phyloP scores from a whole-genome alignment of 768 basidiomycete genomes.

The Calocera viscosa region DNA sequence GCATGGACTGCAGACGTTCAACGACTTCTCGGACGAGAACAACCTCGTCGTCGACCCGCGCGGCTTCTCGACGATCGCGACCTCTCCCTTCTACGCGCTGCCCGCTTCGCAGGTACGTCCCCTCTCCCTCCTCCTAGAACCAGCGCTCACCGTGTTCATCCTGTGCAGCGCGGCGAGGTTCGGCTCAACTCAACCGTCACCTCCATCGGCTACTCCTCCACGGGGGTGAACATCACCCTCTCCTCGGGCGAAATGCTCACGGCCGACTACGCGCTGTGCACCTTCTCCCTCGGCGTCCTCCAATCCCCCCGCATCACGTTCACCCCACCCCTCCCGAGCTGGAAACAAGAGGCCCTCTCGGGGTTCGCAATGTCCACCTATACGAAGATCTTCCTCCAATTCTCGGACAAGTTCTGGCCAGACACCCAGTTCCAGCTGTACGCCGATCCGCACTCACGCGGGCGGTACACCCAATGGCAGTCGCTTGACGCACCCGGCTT shows the following conservation, averaged over 20 bases:
- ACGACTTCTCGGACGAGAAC: constrained; percentile 12
- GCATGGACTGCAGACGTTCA: background rate
- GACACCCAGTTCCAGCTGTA: constrained; percentile 44
- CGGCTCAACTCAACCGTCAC: constrained; percentile 40
- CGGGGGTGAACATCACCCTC: constrained; percentile 39
- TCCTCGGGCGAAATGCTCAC: constrained; percentile 33
- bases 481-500: constrained; percentile 46
- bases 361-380: constrained; percentile 52
- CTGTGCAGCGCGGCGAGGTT: constrained; percentile 6
- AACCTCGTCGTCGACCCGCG: constrained; percentile 15
- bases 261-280: constrained; percentile 50
- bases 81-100: background rate
- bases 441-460: constrained; percentile 39
- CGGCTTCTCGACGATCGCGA: constrained; percentile 13
- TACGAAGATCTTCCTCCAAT: constrained; percentile 57
- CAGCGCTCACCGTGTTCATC: background rate
- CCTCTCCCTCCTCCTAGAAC: background rate
- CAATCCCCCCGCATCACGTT: constrained; percentile 42
- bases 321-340: constrained; percentile 43
- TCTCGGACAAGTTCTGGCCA: constrained; percentile 47
- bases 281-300: constrained; percentile 58
- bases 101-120: background rate
- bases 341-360: constrained; percentile 52
- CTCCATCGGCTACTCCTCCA: constrained; percentile 34
- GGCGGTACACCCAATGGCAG: constrained; percentile 57